Evolutionary conservation across 768 basidiomycete species (phyloP).

Genomic region (Hydnomerulius pinastri): DNA sequence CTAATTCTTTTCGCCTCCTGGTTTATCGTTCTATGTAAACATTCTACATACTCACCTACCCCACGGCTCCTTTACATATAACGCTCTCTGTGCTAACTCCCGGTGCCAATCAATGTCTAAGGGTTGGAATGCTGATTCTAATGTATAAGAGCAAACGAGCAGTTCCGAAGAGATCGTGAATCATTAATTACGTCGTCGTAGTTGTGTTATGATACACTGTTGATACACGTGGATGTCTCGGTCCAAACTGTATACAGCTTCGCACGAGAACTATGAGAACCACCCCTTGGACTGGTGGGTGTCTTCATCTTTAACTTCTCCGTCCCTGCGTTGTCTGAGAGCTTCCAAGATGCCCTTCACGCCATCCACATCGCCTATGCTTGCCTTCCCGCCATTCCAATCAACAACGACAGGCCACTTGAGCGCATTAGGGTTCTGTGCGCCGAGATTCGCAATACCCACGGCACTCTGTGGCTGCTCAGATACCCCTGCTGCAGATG

Average conservation of each 20-base stretch:
- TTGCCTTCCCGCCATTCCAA: slow-evolving; percentile 66
- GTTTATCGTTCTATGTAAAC: not conserved
- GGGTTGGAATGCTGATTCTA: too few species aligned
- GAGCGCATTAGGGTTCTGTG: slow-evolving; percentile 57
- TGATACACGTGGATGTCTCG: not conserved
- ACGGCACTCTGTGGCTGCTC: slow-evolving; percentile 43
- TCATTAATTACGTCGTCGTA: too few species aligned
- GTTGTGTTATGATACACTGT: not conserved
- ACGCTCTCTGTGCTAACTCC: not conserved
- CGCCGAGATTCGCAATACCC: slow-evolving; percentile 51
- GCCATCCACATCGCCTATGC: slow-evolving; percentile 67
- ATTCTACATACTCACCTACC: not conserved
- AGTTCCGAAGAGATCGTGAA: too few species aligned
- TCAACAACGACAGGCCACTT: slow-evolving; percentile 85
- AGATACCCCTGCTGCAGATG: slow-evolving; percentile 39
- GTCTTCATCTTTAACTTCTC: slow-evolving; percentile 50
- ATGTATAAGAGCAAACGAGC: too few species aligned
- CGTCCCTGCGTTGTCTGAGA: slow-evolving; percentile 66
- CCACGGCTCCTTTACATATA: not conserved
- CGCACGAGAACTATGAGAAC: slow-evolving; percentile 40
- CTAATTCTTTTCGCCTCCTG: not conserved
- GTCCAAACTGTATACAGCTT: too few species aligned
- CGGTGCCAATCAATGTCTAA: not conserved
- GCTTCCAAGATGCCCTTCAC: slow-evolving; percentile 69
- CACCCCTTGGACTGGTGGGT: slow-evolving; percentile 54